These are phyloP conservation scores for Chlorella variabilis DNA, from an alignment of 163 green algal genomes.

Conservation along the genomic window DNA sequence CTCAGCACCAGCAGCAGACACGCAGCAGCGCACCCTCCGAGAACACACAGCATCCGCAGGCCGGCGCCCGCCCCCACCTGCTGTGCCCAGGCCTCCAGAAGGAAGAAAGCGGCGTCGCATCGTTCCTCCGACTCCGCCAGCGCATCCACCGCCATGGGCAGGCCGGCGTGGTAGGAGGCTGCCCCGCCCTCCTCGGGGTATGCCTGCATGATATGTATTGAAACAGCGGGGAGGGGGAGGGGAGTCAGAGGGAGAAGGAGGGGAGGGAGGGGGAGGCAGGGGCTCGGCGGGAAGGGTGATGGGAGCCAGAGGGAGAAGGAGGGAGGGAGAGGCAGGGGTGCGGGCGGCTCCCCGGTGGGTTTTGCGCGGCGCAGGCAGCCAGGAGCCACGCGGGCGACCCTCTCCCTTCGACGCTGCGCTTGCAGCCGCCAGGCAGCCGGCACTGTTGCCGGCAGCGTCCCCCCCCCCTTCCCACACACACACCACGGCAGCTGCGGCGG, in stretches of 20 bases:
- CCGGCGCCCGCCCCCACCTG: conserved; percentile 24
- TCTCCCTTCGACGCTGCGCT: too few species aligned
- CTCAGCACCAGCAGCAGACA: neutral
- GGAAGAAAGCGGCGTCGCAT: conserved; percentile 30
- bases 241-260: too few species aligned
- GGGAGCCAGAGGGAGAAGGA: too few species aligned
- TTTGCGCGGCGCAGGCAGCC: neutral
- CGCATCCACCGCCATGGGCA: conserved; percentile 36
- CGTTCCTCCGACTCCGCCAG: neutral
- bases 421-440: too few species aligned
- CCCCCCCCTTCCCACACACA: neutral
- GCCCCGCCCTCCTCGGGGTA: neutral
- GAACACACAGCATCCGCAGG: neutral
- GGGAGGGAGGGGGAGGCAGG: neutral
- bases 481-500: neutral
- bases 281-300: too few species aligned
- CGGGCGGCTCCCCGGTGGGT: neutral
- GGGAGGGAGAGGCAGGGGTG: neutral
- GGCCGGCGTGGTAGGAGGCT: neutral
- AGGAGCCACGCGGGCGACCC: too few species aligned
- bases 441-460: too few species aligned
- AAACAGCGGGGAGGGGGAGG: too few species aligned
- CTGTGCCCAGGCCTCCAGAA: conserved; percentile 44
- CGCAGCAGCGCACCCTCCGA: too few species aligned
- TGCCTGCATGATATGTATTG: neutral